Conservation (phyloP, 768 basidiomycete genomes). For the Sistotremastrum niveocremeum region DNA sequence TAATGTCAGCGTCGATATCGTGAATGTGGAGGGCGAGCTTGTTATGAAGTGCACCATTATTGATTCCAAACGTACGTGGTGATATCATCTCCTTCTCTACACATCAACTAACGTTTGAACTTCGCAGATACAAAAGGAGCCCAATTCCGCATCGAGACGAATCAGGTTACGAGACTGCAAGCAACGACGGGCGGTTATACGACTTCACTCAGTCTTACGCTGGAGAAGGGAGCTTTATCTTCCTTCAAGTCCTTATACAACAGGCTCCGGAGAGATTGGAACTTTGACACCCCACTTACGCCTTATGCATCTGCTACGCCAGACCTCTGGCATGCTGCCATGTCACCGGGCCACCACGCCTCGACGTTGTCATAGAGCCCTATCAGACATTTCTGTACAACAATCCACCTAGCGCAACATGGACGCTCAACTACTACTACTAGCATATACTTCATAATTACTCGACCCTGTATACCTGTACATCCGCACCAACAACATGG, state of each 20-base stretch:
- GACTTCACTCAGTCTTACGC: slow-evolving; percentile 51
- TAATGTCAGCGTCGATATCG: slow-evolving; percentile 54
- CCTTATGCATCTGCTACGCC: not conserved
- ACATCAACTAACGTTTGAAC: slow-evolving; percentile 28
- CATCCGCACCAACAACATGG: too few species aligned
- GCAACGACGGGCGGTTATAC: slow-evolving; percentile 31
- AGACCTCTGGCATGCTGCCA: too few species aligned
- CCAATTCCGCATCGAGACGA: slow-evolving; percentile 75
- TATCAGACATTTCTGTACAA: too few species aligned
- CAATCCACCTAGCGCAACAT: too few species aligned
- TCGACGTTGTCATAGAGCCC: too few species aligned
- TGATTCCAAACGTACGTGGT: too few species aligned
- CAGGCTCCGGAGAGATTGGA: slow-evolving; percentile 58
- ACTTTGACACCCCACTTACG: slow-evolving; percentile 31
- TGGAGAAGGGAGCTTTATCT: slow-evolving; percentile 80
- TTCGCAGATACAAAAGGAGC: slow-evolving; percentile 54
- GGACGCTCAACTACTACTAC: too few species aligned
- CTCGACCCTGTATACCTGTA: too few species aligned
- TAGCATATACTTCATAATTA: too few species aligned
- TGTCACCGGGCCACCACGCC: too few species aligned
- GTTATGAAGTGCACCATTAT: slow-evolving; percentile 48
- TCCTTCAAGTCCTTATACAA: slow-evolving; percentile 66
- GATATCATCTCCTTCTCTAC: too few species aligned
- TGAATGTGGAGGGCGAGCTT: slow-evolving; percentile 47
- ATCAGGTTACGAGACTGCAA: slow-evolving; percentile 26